A percentile compares a stretch with the other conserved stretches of the same genome.
Conservation (phyloP, 495 filamentous ascomycete species). For the Cercophora sp. region DNA sequence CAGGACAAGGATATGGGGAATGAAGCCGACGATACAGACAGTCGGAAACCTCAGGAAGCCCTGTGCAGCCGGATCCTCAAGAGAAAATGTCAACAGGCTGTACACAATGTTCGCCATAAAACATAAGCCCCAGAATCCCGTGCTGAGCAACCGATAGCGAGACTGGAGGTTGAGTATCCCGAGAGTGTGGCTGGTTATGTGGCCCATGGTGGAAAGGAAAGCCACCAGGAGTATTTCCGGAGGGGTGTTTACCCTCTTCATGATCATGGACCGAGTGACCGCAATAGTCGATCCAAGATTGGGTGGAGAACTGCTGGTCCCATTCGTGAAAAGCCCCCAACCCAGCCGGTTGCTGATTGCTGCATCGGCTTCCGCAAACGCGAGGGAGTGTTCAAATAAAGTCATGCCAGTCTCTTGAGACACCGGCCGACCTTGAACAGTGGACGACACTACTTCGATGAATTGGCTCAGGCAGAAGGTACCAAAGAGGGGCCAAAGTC, state of each 20-base stretch:
- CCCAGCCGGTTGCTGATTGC: constrained; percentile 73
- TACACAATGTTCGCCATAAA: constrained; percentile 79
- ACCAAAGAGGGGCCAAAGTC: constrained; percentile 85
- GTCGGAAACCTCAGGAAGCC: constrained; percentile 77
- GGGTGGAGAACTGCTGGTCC: constrained; percentile 35
- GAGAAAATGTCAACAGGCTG: constrained; percentile 59
- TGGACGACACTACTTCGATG: constrained; percentile 78
- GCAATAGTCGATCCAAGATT: constrained; percentile 41
- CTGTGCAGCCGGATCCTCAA: constrained; percentile 44
- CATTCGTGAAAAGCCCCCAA: constrained; percentile 55
- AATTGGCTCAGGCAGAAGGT: constrained; percentile 82
- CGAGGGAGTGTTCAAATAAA: constrained; percentile 91
- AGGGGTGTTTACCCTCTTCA: constrained; percentile 68
- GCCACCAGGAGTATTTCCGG: constrained; percentile 84
- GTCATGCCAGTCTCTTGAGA: constrained; percentile 93
- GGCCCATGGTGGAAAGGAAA: constrained; percentile 83
- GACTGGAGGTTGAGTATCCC: constrained; percentile 75
- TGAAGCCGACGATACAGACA: constrained; percentile 90
- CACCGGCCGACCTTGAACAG: constrained; percentile 77
- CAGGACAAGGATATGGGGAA: constrained; percentile 84
- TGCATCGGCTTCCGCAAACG: constrained; percentile 92
- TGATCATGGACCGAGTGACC: constrained; percentile 53
- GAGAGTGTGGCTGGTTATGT: constrained; percentile 77
- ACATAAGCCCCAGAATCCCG: constrained; percentile 80
- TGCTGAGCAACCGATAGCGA: constrained; percentile 74